Evolutionary conservation across 2,329 filamentous ascomycete species (phyloP).

Genomic region (Diaporthe ampelina): DNA sequence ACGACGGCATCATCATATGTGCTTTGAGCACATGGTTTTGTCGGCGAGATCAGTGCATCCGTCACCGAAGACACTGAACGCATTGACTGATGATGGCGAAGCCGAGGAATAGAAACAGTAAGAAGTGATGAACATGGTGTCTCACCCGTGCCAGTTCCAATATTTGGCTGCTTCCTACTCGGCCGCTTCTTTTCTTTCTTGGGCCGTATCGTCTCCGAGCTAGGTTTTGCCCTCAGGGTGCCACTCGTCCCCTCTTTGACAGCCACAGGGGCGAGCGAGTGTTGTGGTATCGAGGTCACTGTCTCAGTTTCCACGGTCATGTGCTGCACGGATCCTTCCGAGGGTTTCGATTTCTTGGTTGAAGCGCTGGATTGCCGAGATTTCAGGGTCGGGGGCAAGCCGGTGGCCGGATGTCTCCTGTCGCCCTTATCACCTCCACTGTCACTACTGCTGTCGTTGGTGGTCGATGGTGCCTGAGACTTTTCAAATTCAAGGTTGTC

Average conservation of each 20-base stretch:
- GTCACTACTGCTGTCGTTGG: slow-evolving; percentile 74
- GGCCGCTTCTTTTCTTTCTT: slow-evolving; percentile 92
- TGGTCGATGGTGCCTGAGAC: slow-evolving; percentile 25
- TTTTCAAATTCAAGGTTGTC: slow-evolving; percentile 53
- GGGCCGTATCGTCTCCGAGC: slow-evolving; percentile 95
- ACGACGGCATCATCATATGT: slow-evolving; percentile 47
- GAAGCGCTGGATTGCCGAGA: slow-evolving; percentile 77
- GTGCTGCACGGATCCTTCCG: slow-evolving; percentile 83
- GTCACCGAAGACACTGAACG: slow-evolving; percentile 52
- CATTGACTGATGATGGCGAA: slow-evolving; percentile 59
- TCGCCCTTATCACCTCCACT: slow-evolving; percentile 66
- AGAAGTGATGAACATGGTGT: slow-evolving; percentile 46
- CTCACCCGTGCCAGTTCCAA: slow-evolving; percentile 82
- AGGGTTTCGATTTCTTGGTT: slow-evolving; percentile 78
- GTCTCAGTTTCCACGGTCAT: slow-evolving; percentile 99
- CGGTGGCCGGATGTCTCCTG: slow-evolving; percentile 58
- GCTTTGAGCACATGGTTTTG: slow-evolving; percentile 52
- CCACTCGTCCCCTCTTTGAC: slow-evolving; percentile 75
- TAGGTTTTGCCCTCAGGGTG: slow-evolving; percentile 87
- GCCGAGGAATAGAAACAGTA: slow-evolving; percentile 49
- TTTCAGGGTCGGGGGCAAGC: slow-evolving; percentile 66
- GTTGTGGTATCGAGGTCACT: slow-evolving; percentile 89
- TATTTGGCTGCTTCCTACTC: slow-evolving; percentile 79
- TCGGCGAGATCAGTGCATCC: slow-evolving; percentile 52
- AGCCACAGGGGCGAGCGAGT: slow-evolving; percentile 77